Evolutionary conservation across 306 rosid species (phyloP).

Genomic region (Mucuna pruriens): DNA sequence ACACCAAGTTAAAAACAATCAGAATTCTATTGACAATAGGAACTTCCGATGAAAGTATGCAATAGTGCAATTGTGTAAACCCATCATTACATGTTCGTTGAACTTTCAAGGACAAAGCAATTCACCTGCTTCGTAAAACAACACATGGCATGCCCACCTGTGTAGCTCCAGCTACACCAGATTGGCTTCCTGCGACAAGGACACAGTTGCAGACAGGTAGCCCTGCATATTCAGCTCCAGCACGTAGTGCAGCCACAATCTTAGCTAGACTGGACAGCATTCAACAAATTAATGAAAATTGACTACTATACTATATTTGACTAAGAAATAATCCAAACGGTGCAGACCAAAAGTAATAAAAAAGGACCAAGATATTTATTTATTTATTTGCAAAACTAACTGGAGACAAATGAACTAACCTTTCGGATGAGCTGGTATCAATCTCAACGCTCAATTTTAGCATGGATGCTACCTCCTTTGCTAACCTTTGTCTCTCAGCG

Average conservation of each 20-base stretch:
- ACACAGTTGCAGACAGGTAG: constrained; percentile 70
- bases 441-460: constrained; percentile 87
- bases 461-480: constrained; percentile 82
- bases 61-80: constrained; percentile 10
- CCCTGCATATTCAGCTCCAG: constrained; percentile 87
- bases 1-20: not conserved
- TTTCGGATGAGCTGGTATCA: constrained; percentile 73
- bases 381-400: not conserved
- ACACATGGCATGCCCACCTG: constrained; percentile 86
- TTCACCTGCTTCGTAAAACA: constrained; percentile 86
- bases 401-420: constrained; percentile 51
- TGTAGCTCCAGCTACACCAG: constrained; percentile 79
- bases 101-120: constrained; percentile 39
- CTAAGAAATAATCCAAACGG: not conserved
- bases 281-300: constrained; percentile 36
- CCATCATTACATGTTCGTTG: constrained; percentile 24
- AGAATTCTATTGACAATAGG: not conserved
- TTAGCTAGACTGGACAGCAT: constrained; percentile 68
- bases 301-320: not conserved
- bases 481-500: constrained; percentile 87
- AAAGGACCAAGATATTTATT: not conserved
- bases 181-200: constrained; percentile 90
- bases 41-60: constrained; percentile 19
- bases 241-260: constrained; percentile 79
- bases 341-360: constrained; percentile 6